Conservation (phyloP, 2,329 filamentous ascomycete species). For the Orbilia ellipsospora region DNA sequence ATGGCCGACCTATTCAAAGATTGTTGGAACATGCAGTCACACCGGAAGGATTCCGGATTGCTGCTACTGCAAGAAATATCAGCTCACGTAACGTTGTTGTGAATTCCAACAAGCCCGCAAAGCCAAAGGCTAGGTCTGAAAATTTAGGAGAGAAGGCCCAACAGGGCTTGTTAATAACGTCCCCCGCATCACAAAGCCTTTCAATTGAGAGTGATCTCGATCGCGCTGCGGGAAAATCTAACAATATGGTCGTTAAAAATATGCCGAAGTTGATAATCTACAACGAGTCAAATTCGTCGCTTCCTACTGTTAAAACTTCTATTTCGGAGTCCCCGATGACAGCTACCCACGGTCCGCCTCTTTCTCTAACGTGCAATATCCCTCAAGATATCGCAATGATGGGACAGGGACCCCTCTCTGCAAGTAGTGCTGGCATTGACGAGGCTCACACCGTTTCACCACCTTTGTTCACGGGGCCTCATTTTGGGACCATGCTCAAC, state of each 20-base stretch:
- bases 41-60: conserved; percentile 58
- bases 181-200: background rate
- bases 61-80: conserved; percentile 58
- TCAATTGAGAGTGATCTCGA: too few relatives aligned
- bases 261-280: too few relatives aligned
- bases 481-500: background rate
- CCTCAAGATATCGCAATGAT: too few relatives aligned
- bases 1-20: conserved; percentile 68
- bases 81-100: conserved; percentile 26
- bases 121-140: background rate
- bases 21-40: conserved; percentile 64
- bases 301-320: too few relatives aligned
- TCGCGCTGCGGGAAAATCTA: too few relatives aligned
- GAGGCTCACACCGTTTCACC: conserved; percentile 11
- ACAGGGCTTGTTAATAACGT: background rate
- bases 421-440: background rate
- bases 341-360: too few relatives aligned
- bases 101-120: conserved; percentile 6
- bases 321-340: too few relatives aligned
- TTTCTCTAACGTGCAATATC: too few relatives aligned
- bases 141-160: too few relatives aligned
- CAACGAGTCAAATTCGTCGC: too few relatives aligned
- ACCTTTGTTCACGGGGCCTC: background rate
- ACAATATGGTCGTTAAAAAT: too few relatives aligned
- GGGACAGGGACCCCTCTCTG: background rate